Percentiles rank a stretch among this genome's conserved stretches.
Evolutionary conservation across 306 rosid species (phyloP).

Genomic region (Prunus mira): DNA sequence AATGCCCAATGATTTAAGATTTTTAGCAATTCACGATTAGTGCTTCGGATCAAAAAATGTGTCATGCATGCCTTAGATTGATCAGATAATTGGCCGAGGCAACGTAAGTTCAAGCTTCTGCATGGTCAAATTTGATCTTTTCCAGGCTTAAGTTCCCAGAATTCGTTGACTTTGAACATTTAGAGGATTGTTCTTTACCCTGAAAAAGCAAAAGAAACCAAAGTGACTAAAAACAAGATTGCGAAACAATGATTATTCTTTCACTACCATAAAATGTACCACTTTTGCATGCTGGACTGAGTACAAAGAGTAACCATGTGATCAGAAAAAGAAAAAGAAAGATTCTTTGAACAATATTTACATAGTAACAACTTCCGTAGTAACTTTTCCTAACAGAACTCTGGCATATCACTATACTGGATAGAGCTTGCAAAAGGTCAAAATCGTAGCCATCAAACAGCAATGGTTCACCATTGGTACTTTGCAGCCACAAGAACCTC

Average conservation of each 20-base stretch:
- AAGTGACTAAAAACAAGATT: neutral
- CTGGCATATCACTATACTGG: neutral
- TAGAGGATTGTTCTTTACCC: neutral
- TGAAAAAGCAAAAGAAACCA: neutral
- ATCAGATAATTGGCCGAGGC: neutral
- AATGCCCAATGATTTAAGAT: neutral
- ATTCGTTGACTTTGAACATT: neutral
- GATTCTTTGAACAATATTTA: constrained; percentile 3
- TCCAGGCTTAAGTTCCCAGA: neutral
- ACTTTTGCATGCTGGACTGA: neutral
- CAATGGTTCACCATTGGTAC: constrained; percentile 59
- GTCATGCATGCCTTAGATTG: neutral
- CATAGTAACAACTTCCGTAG: neutral
- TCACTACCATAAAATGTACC: neutral
- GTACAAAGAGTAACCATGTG: neutral
- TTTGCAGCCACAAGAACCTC: constrained; percentile 92
- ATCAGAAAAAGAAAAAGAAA: neutral
- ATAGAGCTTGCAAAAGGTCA: neutral
- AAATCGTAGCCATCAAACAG: neutral
- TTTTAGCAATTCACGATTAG: neutral
- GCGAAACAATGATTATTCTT: neutral
- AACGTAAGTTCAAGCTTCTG: neutral
- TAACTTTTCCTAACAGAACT: neutral
- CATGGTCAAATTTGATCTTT: neutral
- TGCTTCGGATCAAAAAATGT: neutral